phyloP scores from a whole-genome alignment of 1,284 basidiomycete species.

The Melanopsichium pennsylvanicum region DNA sequence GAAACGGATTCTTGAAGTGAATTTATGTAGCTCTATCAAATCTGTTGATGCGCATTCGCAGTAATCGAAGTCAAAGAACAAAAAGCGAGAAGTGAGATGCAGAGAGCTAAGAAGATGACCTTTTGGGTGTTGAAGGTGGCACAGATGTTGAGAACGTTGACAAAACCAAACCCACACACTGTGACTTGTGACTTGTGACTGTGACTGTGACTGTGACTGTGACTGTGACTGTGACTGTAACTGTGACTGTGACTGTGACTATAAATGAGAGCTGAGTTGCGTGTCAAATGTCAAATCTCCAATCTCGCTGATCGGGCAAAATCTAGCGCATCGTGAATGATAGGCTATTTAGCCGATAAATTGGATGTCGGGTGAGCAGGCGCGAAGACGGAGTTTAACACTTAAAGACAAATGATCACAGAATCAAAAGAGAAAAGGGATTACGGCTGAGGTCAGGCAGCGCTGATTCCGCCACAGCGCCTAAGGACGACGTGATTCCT shows the following conservation, averaged over 20 bases:
- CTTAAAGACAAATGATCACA: not conserved
- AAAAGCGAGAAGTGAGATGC: no score
- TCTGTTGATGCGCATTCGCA: no score
- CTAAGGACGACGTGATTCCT: constrained; percentile 29
- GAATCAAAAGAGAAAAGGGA: not conserved
- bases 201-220: no score
- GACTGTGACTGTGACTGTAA: no score
- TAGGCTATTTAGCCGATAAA: no score
- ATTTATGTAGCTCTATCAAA: not conserved
- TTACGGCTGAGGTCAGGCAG: not conserved
- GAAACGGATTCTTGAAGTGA: no score
- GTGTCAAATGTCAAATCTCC: no score
- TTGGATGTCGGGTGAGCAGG: constrained; percentile 9
- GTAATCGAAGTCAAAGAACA: no score
- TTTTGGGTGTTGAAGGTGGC: constrained; percentile 5
- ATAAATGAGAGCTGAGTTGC: no score
- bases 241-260: no score
- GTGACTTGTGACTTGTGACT: not conserved
- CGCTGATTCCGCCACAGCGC: constrained; percentile 21
- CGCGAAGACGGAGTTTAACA: not conserved
- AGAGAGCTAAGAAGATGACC: constrained; percentile 5
- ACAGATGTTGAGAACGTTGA: constrained; percentile 11
- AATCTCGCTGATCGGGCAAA: no score
- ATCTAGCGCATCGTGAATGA: no score
- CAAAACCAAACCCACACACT: constrained; percentile 1